phyloP scores from a whole-genome alignment of 208 protist species.

The Acanthamoeba sp. region DNA sequence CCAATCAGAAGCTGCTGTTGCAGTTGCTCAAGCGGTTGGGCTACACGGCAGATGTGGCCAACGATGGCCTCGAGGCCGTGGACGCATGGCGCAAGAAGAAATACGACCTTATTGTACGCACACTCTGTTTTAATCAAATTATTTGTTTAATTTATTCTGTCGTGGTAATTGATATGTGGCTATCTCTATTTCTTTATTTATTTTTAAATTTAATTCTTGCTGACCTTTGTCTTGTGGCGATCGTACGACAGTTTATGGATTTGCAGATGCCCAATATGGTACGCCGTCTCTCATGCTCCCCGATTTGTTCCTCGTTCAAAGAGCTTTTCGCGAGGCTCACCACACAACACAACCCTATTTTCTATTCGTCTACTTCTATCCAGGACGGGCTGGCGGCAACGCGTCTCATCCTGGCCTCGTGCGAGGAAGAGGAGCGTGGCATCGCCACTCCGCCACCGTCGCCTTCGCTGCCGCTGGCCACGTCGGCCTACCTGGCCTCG shows the following conservation, averaged over 20 bases:
- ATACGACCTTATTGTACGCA: slow-evolving; percentile 25
- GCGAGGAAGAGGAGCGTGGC: slow-evolving; percentile 18
- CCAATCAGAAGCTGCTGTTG: slow-evolving; percentile 42
- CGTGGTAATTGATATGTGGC: too few species aligned
- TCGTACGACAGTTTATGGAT: background rate
- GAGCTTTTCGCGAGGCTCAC: too few species aligned
- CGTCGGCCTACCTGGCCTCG: background rate
- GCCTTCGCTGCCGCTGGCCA: slow-evolving; percentile 1
- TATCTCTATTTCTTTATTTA: too few species aligned
- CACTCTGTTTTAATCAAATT: background rate
- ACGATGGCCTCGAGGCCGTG: slow-evolving; percentile 40
- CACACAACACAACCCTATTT: too few species aligned
- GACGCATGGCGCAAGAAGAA: background rate
- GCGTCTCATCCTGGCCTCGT: background rate
- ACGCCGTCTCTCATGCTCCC: too few species aligned
- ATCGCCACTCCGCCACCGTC: background rate
- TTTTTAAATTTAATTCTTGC: too few species aligned
- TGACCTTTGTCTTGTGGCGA: background rate
- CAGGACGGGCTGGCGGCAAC: slow-evolving; percentile 19
- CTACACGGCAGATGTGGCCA: background rate
- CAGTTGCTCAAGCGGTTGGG: background rate
- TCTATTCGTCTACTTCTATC: too few species aligned
- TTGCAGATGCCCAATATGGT: slow-evolving; percentile 37
- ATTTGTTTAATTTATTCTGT: background rate
- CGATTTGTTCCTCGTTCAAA: too few species aligned